Percentiles rank a stretch among this genome's conserved stretches.
Evolutionary conservation across 1,139 yeast genomes (phyloP).

Genomic region (Scheffersomyces insectosa): DNA sequence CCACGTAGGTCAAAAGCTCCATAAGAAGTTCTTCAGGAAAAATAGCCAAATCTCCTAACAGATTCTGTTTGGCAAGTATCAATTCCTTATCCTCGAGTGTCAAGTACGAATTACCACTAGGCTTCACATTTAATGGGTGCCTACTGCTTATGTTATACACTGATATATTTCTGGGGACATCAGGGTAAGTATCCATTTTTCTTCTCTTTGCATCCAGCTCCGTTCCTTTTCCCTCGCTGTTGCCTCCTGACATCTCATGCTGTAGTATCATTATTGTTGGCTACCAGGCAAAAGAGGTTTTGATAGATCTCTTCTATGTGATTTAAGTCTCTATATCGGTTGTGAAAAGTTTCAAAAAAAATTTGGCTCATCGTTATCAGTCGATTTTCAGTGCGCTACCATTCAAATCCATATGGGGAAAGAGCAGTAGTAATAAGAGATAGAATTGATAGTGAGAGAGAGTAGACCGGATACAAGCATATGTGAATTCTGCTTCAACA

Average conservation of each 20-base stretch:
- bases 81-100: constrained; percentile 19
- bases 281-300: no score
- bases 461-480: no score
- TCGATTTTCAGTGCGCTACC: no score
- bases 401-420: no score
- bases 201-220: constrained; percentile 6
- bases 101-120: constrained; percentile 61
- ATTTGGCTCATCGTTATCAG: no score
- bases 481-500: no score
- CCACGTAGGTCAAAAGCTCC: constrained; percentile 46
- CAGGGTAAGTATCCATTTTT: constrained; percentile 9
- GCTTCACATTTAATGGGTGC: constrained; percentile 78
- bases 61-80: constrained; percentile 25
- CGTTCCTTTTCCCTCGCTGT: neutral
- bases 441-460: no score
- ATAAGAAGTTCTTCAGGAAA: constrained; percentile 63
- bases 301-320: no score
- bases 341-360: no score
- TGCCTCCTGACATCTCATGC: constrained; percentile 3
- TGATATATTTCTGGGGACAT: constrained; percentile 23
- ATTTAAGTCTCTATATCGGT: no score
- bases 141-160: constrained; percentile 26
- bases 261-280: no score
- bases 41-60: constrained; percentile 53
- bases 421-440: no score